Evolutionary conservation across 1,284 basidiomycete species (phyloP).

Genomic region (Filobasidium uniguttulatum): DNA sequence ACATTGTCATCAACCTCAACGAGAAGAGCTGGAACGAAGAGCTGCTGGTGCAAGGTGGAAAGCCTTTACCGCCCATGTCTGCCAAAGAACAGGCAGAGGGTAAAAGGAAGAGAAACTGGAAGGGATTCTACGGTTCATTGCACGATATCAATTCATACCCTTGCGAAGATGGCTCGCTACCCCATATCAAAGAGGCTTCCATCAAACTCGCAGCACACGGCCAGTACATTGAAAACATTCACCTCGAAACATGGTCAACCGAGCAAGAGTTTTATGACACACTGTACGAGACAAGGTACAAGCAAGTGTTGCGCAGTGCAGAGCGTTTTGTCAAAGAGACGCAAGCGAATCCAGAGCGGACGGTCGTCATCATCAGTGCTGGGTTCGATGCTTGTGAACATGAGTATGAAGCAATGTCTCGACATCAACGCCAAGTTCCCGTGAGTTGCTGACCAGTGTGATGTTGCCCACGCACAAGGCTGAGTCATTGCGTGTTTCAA

Average conservation of each 20-base stretch:
- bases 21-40: slow-evolving; percentile 61
- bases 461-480: too few relatives aligned
- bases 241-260: slow-evolving; percentile 61
- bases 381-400: slow-evolving; percentile 92
- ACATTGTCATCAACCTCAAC: slow-evolving; percentile 82
- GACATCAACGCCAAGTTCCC: slow-evolving; percentile 82
- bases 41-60: slow-evolving; percentile 42
- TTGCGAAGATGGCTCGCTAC: slow-evolving; percentile 77
- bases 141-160: slow-evolving; percentile 91
- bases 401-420: slow-evolving; percentile 80
- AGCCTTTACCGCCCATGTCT: slow-evolving; percentile 20
- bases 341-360: slow-evolving; percentile 51
- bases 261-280: slow-evolving; percentile 63
- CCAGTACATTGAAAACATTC: slow-evolving; percentile 82
- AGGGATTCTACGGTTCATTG: slow-evolving; percentile 72
- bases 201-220: slow-evolving; percentile 70
- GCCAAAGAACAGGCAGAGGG: slow-evolving; percentile 33
- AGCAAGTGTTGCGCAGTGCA: slow-evolving; percentile 57
- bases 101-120: slow-evolving; percentile 41
- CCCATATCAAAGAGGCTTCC: slow-evolving; percentile 70
- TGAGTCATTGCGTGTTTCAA: neutral
- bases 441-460: slow-evolving; percentile 25
- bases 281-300: slow-evolving; percentile 62
- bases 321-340: slow-evolving; percentile 57
- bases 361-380: slow-evolving; percentile 62